These are phyloP conservation scores for Lepidium sativum DNA, from an alignment of 345 rosid genomes.

Conservation along the genomic window DNA sequence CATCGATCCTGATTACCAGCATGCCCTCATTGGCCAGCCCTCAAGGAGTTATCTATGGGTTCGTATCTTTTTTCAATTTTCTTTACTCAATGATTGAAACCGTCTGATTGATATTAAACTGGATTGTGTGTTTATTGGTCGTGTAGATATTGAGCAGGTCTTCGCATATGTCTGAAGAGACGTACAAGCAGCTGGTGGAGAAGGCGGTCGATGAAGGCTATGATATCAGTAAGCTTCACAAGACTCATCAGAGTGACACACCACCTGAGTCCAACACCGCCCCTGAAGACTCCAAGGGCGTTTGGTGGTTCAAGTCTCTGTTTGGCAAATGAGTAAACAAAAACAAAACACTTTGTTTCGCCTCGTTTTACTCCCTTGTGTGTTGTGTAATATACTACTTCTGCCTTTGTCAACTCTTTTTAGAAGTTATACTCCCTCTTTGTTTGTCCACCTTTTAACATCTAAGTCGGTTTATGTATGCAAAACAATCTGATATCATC, in stretches of 20 bases:
- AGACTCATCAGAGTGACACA: slow-evolving; percentile 57
- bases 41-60: slow-evolving; percentile 78
- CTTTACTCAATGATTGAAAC: not conserved
- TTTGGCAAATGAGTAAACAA: slow-evolving; percentile 48
- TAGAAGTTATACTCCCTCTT: not conserved
- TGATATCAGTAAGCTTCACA: slow-evolving; percentile 66
- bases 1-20: slow-evolving; percentile 53
- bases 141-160: slow-evolving; percentile 66
- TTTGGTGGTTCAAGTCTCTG: slow-evolving; percentile 89
- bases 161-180: slow-evolving; percentile 48
- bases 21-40: slow-evolving; percentile 75
- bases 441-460: not conserved
- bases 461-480: not conserved
- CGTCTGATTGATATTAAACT: not conserved
- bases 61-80: not conserved
- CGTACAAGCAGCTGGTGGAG: slow-evolving; percentile 46
- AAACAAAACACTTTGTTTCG: not conserved
- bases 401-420: not conserved
- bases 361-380: not conserved
- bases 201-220: slow-evolving; percentile 60
- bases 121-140: not conserved
- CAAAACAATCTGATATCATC: not conserved
- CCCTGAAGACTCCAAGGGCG: slow-evolving; percentile 59
- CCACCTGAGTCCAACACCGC: slow-evolving; percentile 48
- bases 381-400: slow-evolving; percentile 3